phyloP scores from a whole-genome alignment of 2,329 filamentous ascomycete species.

The Golovinomyces cichoracearum region DNA sequence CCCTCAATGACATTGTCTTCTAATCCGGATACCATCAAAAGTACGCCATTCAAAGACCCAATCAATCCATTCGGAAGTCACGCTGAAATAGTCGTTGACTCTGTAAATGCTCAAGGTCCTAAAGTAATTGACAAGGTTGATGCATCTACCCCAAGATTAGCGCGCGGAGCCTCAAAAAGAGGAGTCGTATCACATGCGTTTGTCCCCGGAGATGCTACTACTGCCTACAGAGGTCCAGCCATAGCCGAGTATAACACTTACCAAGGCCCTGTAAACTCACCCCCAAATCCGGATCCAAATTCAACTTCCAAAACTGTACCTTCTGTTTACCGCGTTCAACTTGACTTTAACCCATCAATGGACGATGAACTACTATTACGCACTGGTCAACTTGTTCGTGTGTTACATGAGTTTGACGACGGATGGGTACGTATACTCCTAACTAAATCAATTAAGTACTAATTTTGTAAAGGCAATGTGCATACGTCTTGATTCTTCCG shows the following conservation, averaged over 20 bases:
- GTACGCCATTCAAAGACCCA: background rate
- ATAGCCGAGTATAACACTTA: conserved; percentile 15
- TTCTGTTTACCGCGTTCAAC: conserved; percentile 69
- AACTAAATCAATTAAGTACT: too few species aligned
- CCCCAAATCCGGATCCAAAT: conserved; percentile 21
- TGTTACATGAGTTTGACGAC: conserved; percentile 92
- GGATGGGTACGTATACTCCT: conserved; percentile 54
- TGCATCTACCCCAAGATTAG: conserved; percentile 13
- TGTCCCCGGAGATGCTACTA: background rate
- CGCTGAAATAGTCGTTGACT: conserved; percentile 22
- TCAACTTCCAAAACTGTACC: conserved; percentile 19
- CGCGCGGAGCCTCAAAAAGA: conserved; percentile 25
- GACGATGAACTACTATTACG: conserved; percentile 68
- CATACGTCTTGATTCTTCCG: conserved; percentile 65
- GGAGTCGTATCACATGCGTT: conserved; percentile 21
- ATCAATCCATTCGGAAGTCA: conserved; percentile 47
- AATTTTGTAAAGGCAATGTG: conserved; percentile 46
- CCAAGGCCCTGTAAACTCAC: background rate
- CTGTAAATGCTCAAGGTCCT: conserved; percentile 19
- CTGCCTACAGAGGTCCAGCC: conserved; percentile 18
- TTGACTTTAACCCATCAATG: conserved; percentile 82
- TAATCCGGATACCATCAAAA: background rate
- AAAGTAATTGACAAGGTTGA: conserved; percentile 17
- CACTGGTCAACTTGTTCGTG: conserved; percentile 58
- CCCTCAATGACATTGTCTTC: background rate